Evolutionary conservation across 192 early-diverging fungal genomes (phyloP), one percentile per base, ranked within the genome.

Genomic region (Umbelopsis sp.): DNA sequence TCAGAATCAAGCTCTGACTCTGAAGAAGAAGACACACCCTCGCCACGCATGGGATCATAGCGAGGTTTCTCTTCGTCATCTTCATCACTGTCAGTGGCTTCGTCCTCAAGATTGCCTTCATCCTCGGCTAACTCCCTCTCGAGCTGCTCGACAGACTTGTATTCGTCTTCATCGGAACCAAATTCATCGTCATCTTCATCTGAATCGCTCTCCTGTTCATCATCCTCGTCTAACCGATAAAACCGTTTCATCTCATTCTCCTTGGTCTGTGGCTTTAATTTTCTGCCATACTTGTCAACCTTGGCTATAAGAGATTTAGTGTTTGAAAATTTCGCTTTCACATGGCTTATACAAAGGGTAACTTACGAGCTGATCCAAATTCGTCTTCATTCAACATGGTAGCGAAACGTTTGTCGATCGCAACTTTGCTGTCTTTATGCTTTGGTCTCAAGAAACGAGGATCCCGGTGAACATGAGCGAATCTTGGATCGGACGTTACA

Each of bases 381-480:
- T 86, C 81, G 22, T 91, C 87, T 74, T 85, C 83, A 25, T 89
- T 82, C 69, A 97, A 84, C 91, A 98, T 93, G 21, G 83, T 78
- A 11, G 85, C 71, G 78, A 98, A 98, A 48, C 97, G 91, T 70
- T 88, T 84, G 85, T 98, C 97, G 33, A 98, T 86, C 13, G 86
- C 86, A 64, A 98, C 86, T 76, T 98, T 97, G 51, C 77, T 80
- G 53, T 90, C 89, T 70, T 87, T 88, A 80, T 94, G 94, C 67
- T 89, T 90, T 23, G 95, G 87, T 70, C 88, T 80, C 66, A 80
- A 67, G 69, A 88, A 88, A 1, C 95, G 89, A 55, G 95, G 94
- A 77, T 98, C 96, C 13, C 84, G 78, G 66, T 91, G 90, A 20
- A 95, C 86, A 72, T 88, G 87, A 4, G 83, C 69, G 75, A 97